Evolutionary conservation across 257 asterid genomes (phyloP).

Genomic region (Ophiorrhiza pumila): DNA sequence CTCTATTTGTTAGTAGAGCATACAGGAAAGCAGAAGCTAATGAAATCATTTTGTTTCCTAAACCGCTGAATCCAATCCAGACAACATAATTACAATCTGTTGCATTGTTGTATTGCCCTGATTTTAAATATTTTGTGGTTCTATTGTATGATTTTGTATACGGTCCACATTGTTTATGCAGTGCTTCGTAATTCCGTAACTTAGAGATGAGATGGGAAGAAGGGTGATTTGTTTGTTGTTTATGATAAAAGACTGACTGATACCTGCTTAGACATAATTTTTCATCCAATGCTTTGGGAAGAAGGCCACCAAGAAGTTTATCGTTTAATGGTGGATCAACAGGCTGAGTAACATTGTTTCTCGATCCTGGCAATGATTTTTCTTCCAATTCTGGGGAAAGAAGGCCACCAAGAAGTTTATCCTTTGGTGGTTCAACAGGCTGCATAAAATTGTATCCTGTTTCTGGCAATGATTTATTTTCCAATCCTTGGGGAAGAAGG

Average conservation of each 20-base stretch:
- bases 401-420: no score
- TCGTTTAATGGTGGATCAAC: conserved; percentile 34
- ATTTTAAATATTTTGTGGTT: conserved; percentile 44
- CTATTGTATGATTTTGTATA: conserved; percentile 49
- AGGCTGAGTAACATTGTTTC: no score
- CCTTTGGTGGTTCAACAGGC: no score
- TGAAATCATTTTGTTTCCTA: conserved; percentile 69
- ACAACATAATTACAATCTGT: conserved; percentile 60
- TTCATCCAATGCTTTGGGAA: conserved; percentile 56
- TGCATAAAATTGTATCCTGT: conserved; percentile 13
- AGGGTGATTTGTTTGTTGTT: conserved; percentile 30
- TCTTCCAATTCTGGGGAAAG: no score
- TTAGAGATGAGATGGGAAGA: conserved; percentile 64
- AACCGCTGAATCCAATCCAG: conserved; percentile 71
- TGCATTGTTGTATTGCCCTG: conserved; percentile 29
- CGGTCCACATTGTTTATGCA: conserved; percentile 72
- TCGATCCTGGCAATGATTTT: no score
- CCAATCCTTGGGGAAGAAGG: no score
- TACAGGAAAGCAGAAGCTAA: conserved; percentile 78
- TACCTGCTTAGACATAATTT: conserved; percentile 67
- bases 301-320: conserved; percentile 55
- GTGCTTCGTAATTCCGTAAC: conserved; percentile 66
- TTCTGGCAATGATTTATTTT: no score
- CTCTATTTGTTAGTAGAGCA: conserved; percentile 66
- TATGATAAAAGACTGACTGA: conserved; percentile 48